Base-by-base conservation (phyloP, 2,329 filamentous ascomycete genomes). In the Botryotinia globosa region DNA sequence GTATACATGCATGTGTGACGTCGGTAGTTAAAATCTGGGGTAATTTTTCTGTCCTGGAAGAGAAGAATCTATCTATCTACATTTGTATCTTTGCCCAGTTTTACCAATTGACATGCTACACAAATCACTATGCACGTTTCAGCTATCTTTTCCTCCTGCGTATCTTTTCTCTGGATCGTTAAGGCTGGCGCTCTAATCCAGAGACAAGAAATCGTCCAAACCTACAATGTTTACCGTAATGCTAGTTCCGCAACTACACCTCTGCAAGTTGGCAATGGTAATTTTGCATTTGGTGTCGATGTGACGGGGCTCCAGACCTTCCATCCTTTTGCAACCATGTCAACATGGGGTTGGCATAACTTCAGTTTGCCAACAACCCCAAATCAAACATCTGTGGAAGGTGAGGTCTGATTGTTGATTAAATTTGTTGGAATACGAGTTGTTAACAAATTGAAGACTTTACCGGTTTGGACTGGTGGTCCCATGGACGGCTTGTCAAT, bases 291-390 rank as follows among this genome's bases (percentile, higher is more conserved):
- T 71, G 83, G 84, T 12, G 81, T 80, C 18, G 84, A 85, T 74
- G 78, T 85, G 42, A 85, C 84, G 0, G 84, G 84, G 1, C 77
- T 85, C 6, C 84, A 85, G 73, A 85, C 83, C 10, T 83, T 85
- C 59, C 69, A 81, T 8, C 82, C 82, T 2, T 84, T 82, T 72
- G 82, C 81, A 37, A 85, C 78, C 1, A 77, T 85, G 12, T 83
- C 82, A 12, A 81, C 81, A 4, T 85, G 84, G 83, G 81, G 82
- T 3, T 85, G 84, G 84, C 82, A 84, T 74, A 85, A 84, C 62
- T 82, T 81, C 10, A 82, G 81, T 1, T 76, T 86, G 22, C 85
- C 85, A 4, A 81, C 77, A 4, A 81, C 72, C 45, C 48, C 68
- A 1, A 73, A 73, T 39, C 75, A 84, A 69, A 82, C 80, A 6